Conservation (phyloP, 108 stramenopile species). For the Skeletonema grethae region DNA sequence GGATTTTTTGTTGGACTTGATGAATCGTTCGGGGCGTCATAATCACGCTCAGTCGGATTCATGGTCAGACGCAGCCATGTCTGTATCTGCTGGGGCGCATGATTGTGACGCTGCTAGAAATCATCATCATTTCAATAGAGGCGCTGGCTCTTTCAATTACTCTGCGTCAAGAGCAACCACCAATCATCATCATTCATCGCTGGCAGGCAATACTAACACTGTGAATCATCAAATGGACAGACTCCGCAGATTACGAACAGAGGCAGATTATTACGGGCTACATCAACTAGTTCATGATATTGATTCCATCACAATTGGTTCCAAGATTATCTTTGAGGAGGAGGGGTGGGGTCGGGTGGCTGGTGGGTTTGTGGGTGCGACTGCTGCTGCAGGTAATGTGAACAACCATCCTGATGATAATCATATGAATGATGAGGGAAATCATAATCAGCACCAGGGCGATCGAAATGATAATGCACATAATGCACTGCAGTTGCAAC, state of each 20-base stretch:
- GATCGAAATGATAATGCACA: not conserved
- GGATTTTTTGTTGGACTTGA: slow-evolving; percentile 32
- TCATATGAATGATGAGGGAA: too few relatives aligned
- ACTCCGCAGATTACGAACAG: slow-evolving; percentile 28
- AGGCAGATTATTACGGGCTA: slow-evolving; percentile 49
- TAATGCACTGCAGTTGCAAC: slow-evolving; percentile 1
- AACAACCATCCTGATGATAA: not conserved
- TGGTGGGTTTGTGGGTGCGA: slow-evolving; percentile 16
- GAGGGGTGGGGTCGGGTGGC: slow-evolving; percentile 41
- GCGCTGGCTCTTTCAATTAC: too few relatives aligned
- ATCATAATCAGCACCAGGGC: not conserved
- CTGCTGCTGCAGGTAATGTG: slow-evolving; percentile 1
- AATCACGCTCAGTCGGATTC: too few relatives aligned
- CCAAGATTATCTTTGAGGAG: slow-evolving; percentile 21
- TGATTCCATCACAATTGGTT: slow-evolving; percentile 36
- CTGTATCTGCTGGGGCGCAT: too few relatives aligned
- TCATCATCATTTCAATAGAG: too few relatives aligned
- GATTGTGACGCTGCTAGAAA: too few relatives aligned
- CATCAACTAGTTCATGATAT: slow-evolving; percentile 36
- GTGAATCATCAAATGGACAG: slow-evolving; percentile 14
- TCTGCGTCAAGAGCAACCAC: too few relatives aligned
- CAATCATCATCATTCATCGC: too few relatives aligned
- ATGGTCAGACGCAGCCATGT: too few relatives aligned
- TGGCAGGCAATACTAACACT: too few relatives aligned
- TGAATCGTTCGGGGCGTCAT: not conserved